A percentile compares a stretch with the other conserved stretches of the same genome.
These are phyloP conservation scores for Coniosporium apollinis DNA, from an alignment of 495 filamentous ascomycete genomes.

Conservation along the genomic window DNA sequence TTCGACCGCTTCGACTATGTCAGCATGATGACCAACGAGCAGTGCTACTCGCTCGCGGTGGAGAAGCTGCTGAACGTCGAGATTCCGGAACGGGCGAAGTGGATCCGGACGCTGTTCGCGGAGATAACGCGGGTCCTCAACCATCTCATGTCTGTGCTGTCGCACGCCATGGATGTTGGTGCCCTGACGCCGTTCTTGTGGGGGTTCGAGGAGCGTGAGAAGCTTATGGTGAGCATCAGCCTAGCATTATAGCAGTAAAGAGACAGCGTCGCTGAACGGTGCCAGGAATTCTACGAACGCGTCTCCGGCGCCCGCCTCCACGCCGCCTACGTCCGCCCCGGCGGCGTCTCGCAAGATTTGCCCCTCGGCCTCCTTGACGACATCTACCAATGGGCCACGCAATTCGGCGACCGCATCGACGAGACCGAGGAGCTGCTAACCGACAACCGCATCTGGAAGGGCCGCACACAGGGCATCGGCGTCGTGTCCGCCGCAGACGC, in stretches of 20 bases:
- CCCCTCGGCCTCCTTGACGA: slow-evolving; percentile 92
- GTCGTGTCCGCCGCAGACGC: slow-evolving; percentile 85
- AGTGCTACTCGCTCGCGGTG: slow-evolving; percentile 86
- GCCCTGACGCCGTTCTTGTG: slow-evolving; percentile 96
- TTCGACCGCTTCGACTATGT: slow-evolving; percentile 99
- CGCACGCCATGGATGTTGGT: slow-evolving; percentile 99
- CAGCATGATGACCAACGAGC: slow-evolving; percentile 99
- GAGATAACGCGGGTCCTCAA: slow-evolving; percentile 93
- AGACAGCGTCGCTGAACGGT: too few relatives aligned
- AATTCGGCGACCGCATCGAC: slow-evolving; percentile 98
- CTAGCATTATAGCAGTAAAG: too few relatives aligned
- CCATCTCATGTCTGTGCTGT: slow-evolving; percentile 95
- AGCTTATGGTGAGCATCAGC: slow-evolving; percentile 80
- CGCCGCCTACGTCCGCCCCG: slow-evolving; percentile 93
- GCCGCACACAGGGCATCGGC: slow-evolving; percentile 77
- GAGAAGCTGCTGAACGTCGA: slow-evolving; percentile 98
- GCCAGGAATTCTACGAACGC: slow-evolving; percentile 98
- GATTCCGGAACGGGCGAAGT: slow-evolving; percentile 90
- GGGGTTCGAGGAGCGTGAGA: slow-evolving; percentile 99
- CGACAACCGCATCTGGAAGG: slow-evolving; percentile 98
- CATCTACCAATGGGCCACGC: slow-evolving; percentile 99
- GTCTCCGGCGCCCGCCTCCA: slow-evolving; percentile 97
- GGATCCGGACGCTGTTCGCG: slow-evolving; percentile 88
- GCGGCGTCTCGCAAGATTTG: slow-evolving; percentile 90
- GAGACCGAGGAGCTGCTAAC: slow-evolving; percentile 98